These are phyloP conservation scores for Solanum chilense DNA, from an alignment of 257 asterid genomes.

Conservation along the genomic window DNA sequence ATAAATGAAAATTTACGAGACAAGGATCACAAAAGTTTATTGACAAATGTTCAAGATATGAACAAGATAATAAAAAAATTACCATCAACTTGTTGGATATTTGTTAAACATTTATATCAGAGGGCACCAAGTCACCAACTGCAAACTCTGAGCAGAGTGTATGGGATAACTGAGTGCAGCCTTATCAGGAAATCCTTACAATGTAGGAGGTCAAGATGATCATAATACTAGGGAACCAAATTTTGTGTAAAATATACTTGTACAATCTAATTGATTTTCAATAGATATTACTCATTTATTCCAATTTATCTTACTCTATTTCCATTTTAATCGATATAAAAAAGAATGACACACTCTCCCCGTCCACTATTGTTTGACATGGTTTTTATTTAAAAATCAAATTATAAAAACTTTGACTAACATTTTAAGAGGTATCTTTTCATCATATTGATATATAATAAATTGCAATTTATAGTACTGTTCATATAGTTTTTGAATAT, in stretches of 20 bases:
- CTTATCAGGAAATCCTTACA: not conserved
- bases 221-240: not conserved
- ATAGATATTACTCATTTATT: too few species aligned
- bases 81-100: not conserved
- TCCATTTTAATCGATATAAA: too few species aligned
- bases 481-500: too few species aligned
- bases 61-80: not conserved
- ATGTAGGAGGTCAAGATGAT: not conserved
- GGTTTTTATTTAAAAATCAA: too few species aligned
- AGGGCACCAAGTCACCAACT: constrained; percentile 22
- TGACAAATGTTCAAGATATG: not conserved
- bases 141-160: not conserved
- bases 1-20: too few species aligned
- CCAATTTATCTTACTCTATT: not conserved
- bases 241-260: not conserved
- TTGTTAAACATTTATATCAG: not conserved
- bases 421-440: too few species aligned
- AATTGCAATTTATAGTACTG: too few species aligned
- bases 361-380: too few species aligned
- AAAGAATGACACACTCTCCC: not conserved
- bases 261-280: not conserved
- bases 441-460: too few species aligned
- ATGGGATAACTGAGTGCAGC: not conserved
- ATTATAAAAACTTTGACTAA: too few species aligned
- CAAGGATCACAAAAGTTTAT: too few species aligned